These are phyloP conservation scores for Olyra latifolia DNA, from an alignment of 176 grass and related monocot species.

Conservation along the genomic window DNA sequence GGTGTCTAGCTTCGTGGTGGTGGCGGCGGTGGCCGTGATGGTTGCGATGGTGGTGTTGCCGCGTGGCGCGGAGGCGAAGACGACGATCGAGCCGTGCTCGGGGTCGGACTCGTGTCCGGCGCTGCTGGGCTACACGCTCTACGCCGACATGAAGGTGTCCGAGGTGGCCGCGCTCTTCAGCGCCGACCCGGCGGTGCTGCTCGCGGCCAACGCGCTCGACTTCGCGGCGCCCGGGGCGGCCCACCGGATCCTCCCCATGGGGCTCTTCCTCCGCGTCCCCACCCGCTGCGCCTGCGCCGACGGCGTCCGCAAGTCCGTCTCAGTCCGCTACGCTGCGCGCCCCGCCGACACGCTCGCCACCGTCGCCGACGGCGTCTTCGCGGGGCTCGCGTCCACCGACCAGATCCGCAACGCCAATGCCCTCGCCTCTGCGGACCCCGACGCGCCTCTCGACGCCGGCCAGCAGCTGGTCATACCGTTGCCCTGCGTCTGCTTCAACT, in stretches of 20 bases:
- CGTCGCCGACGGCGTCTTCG: constrained; percentile 64
- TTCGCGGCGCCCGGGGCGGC: constrained; percentile 52
- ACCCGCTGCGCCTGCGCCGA: constrained; percentile 67
- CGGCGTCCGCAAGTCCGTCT: constrained; percentile 79
- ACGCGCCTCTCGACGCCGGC: constrained; percentile 63
- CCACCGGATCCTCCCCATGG: constrained; percentile 74
- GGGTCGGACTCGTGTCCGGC: constrained; percentile 70
- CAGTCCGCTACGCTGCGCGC: constrained; percentile 69
- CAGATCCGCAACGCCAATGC: constrained; percentile 78
- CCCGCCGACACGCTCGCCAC: constrained; percentile 72
- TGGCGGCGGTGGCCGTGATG: not conserved
- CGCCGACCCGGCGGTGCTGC: constrained; percentile 46
- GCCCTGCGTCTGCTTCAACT: constrained; percentile 91
- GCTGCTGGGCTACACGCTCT: constrained; percentile 88
- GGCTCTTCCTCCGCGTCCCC: constrained; percentile 79
- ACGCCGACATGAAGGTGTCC: constrained; percentile 92
- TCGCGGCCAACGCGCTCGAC: constrained; percentile 74
- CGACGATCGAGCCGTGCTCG: constrained; percentile 90
- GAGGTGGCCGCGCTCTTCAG: constrained; percentile 83
- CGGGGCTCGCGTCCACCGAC: constrained; percentile 67
- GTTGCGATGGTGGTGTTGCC: not conserved
- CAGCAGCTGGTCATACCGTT: constrained; percentile 68
- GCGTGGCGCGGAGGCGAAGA: constrained; percentile 42
- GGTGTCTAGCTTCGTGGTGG: not conserved
- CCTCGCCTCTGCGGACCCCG: constrained; percentile 47